Evolutionary conservation across 805 yeast genomes (phyloP).

Genomic region (Ogataea paraovalis): DNA sequence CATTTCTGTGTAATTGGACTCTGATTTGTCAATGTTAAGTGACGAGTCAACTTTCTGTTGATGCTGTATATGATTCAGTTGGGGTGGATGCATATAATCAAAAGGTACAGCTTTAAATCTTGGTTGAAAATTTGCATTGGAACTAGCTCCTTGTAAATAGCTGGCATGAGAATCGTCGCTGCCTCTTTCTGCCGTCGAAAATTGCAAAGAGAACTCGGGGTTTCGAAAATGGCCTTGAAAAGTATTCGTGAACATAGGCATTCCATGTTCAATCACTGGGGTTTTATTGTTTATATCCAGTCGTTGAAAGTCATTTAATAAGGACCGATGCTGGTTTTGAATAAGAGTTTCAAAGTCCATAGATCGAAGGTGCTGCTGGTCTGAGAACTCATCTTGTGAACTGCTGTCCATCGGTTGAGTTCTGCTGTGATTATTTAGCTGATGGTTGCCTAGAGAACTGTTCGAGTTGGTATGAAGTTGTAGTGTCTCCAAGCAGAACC

Average conservation of each 20-base stretch:
- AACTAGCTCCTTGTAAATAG: neutral
- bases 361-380: neutral
- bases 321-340: conserved; percentile 6
- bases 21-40: conserved; percentile 28
- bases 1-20: conserved; percentile 9
- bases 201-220: too few species aligned
- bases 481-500: too few species aligned
- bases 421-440: conserved; percentile 10
- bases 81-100: neutral
- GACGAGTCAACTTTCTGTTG: conserved; percentile 15
- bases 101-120: conserved; percentile 9
- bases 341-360: neutral
- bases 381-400: conserved; percentile 37
- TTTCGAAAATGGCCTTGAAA: too few species aligned
- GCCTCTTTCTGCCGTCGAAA: too few species aligned
- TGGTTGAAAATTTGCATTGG: conserved; percentile 6
- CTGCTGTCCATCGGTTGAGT: conserved; percentile 27
- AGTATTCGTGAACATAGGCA: too few species aligned
- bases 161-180: too few species aligned
- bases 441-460: neutral
- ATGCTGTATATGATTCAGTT: neutral
- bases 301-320: conserved; percentile 22
- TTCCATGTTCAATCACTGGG: too few species aligned
- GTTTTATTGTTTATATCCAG: conserved; percentile 9
- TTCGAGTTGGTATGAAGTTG: conserved; percentile 27